These are phyloP conservation scores for Capronia americana DNA, from an alignment of 2,329 filamentous ascomycete species.

Conservation along the genomic window DNA sequence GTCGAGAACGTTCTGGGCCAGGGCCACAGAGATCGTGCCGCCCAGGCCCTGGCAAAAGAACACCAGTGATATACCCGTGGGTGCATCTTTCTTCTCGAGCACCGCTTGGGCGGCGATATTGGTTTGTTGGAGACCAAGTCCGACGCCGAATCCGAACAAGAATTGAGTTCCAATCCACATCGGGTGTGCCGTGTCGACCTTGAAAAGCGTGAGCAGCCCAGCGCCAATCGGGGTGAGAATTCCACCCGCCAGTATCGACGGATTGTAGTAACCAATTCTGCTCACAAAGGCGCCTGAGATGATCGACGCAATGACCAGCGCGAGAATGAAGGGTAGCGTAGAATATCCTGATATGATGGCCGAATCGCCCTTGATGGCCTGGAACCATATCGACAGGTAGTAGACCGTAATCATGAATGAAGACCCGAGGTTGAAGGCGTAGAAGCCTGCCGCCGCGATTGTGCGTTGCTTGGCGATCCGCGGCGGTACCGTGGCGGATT, in stretches of 20 bases:
- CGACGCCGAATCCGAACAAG: constrained; percentile 41
- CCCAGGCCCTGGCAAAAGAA: constrained; percentile 47
- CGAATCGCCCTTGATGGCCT: constrained; percentile 50
- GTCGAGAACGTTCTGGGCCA: constrained; percentile 43
- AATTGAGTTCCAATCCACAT: constrained; percentile 46
- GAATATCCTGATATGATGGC: constrained; percentile 35
- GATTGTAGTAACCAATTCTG: constrained; percentile 38
- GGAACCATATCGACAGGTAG: constrained; percentile 54
- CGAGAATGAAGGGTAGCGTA: constrained; percentile 34
- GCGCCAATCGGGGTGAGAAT: constrained; percentile 39
- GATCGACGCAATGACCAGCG: constrained; percentile 32
- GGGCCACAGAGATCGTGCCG: constrained; percentile 43
- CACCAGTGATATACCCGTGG: constrained; percentile 42
- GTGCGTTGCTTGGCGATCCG: constrained; percentile 50
- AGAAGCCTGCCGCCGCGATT: constrained; percentile 44
- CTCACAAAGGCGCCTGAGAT: constrained; percentile 25
- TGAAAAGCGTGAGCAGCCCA: constrained; percentile 45
- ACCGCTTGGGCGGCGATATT: constrained; percentile 43
- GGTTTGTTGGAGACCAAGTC: constrained; percentile 40
- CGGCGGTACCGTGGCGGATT: constrained; percentile 51
- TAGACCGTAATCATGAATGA: constrained; percentile 48
- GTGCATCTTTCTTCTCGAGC: constrained; percentile 39
- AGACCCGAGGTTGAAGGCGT: constrained; percentile 45
- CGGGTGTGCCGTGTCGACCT: constrained; percentile 12
- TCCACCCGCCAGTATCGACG: constrained; percentile 38